A percentile compares a stretch with the other conserved stretches of the same genome.
phyloP scores from a whole-genome alignment of 768 basidiomycete genomes.

The Lentinula sp. region DNA sequence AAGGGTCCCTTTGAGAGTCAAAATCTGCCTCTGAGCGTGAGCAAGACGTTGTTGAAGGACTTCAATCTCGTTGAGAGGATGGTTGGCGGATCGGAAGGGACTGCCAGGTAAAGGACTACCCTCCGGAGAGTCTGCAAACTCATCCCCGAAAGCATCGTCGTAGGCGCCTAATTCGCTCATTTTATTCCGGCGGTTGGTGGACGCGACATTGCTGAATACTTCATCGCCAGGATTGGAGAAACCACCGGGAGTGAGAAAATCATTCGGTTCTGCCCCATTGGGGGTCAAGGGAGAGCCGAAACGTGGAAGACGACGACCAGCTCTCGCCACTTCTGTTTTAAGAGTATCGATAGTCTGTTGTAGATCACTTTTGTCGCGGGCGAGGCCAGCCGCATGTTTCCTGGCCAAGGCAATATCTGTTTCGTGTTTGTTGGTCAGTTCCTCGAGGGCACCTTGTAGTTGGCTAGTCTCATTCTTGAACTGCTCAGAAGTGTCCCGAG shows the following conservation, averaged over 20 bases:
- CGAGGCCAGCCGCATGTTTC: conserved; percentile 79
- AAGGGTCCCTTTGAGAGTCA: conserved; percentile 72
- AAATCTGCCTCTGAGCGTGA: conserved; percentile 83
- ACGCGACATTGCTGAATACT: conserved; percentile 57
- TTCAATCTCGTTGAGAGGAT: conserved; percentile 78
- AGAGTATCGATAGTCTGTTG: conserved; percentile 73
- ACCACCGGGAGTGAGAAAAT: conserved; percentile 54
- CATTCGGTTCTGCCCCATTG: conserved; percentile 35
- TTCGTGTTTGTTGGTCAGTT: conserved; percentile 87
- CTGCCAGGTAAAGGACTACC: conserved; percentile 42
- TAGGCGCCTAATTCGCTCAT: conserved; percentile 32
- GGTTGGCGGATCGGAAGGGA: conserved; percentile 66
- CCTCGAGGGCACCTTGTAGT: conserved; percentile 54
- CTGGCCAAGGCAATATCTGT: conserved; percentile 90
- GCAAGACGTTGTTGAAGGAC: conserved; percentile 74
- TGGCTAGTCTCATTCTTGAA: conserved; percentile 86
- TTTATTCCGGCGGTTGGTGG: conserved; percentile 48
- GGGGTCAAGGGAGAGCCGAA: conserved; percentile 76
- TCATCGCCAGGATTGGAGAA: conserved; percentile 57
- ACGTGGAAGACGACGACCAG: conserved; percentile 52
- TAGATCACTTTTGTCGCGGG: conserved; percentile 90
- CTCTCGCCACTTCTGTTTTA: conserved; percentile 66
- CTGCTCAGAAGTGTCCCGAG: conserved; percentile 73
- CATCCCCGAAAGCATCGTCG: conserved; percentile 38
- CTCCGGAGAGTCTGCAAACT: conserved; percentile 55